These are phyloP conservation scores for Stemphylium lycopersici DNA, from an alignment of 2,329 filamentous ascomycete genomes.

Conservation along the genomic window DNA sequence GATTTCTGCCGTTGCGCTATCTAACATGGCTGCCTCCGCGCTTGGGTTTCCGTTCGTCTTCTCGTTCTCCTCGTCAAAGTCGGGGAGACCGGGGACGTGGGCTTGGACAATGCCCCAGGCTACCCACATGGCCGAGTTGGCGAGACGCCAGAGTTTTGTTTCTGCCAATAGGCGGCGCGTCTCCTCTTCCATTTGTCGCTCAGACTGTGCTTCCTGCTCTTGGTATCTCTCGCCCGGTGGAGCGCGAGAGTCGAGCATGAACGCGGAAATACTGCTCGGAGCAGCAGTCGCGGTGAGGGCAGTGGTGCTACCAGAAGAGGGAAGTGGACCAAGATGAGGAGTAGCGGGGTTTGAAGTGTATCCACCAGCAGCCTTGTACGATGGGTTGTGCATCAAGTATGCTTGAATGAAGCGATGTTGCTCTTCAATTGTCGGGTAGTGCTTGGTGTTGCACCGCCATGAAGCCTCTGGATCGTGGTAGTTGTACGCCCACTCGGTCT, in stretches of 20 bases:
- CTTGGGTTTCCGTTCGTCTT: constrained; percentile 14
- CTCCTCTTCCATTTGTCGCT: constrained; percentile 67
- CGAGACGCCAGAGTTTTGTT: constrained; percentile 81
- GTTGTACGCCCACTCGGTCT: constrained; percentile 96
- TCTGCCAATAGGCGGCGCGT: constrained; percentile 77
- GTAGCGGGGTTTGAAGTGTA: constrained; percentile 55
- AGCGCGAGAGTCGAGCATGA: constrained; percentile 74
- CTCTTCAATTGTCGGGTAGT: constrained; percentile 80
- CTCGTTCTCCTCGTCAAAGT: constrained; percentile 45
- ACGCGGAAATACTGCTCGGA: constrained; percentile 58
- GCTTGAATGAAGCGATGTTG: constrained; percentile 84
- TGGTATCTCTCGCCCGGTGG: constrained; percentile 44
- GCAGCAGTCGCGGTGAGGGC: constrained; percentile 41
- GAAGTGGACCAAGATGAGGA: constrained; percentile 36
- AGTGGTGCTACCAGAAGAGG: constrained; percentile 41
- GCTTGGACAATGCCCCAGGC: constrained; percentile 98
- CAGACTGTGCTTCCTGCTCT: constrained; percentile 59
- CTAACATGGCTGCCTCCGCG: constrained; percentile 34
- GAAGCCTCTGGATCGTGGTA: constrained; percentile 77
- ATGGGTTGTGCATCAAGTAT: constrained; percentile 82
- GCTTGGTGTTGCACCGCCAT: constrained; percentile 69
- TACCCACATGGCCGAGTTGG: constrained; percentile 89
- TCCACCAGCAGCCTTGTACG: constrained; percentile 64
- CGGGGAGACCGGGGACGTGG: constrained; percentile 75
- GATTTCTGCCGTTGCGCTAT: constrained; percentile 33